Percentiles rank a stretch among this genome's conserved stretches.
phyloP scores from a whole-genome alignment of 2,329 filamentous ascomycete species.

The Colletotrichum cuscutae region DNA sequence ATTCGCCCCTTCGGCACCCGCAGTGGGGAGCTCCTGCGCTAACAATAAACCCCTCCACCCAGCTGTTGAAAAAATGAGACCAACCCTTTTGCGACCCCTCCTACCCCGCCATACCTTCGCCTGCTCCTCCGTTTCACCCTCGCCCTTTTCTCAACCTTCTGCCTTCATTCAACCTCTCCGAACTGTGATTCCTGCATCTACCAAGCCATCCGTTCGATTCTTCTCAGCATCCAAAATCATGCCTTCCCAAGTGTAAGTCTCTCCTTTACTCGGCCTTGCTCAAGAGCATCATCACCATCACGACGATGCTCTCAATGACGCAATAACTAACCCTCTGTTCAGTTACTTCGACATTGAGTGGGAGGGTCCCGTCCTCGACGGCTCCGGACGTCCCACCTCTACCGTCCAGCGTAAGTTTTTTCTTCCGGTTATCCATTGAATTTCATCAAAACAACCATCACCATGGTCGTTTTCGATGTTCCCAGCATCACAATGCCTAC shows the following conservation, averaged over 20 bases:
- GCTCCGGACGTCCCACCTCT: conserved; percentile 64
- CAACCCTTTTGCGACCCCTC: conserved; percentile 38
- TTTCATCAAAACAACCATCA: conserved; percentile 20
- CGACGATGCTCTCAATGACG: conserved; percentile 31
- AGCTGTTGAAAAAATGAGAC: conserved; percentile 39
- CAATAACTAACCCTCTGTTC: conserved; percentile 35
- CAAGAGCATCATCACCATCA: conserved; percentile 7
- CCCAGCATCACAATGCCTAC: conserved; percentile 1
- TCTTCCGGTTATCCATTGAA: conserved; percentile 47
- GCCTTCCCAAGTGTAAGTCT: conserved; percentile 74
- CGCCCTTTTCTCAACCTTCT: conserved; percentile 39
- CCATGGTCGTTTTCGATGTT: neutral
- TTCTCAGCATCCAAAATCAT: conserved; percentile 76
- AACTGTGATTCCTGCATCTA: conserved; percentile 35
- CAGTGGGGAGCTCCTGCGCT: conserved; percentile 36
- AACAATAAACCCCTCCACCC: conserved; percentile 37
- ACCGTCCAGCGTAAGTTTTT: conserved; percentile 71
- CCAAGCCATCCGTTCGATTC: conserved; percentile 48
- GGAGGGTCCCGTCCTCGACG: conserved; percentile 77
- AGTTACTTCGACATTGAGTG: conserved; percentile 80
- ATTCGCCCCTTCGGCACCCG: conserved; percentile 27
- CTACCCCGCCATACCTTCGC: conserved; percentile 38
- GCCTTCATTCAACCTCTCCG: conserved; percentile 36
- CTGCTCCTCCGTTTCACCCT: conserved; percentile 38
- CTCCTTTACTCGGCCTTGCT: conserved; percentile 18